Base-by-base conservation (phyloP, 345 rosid genomes). In the Eucalyptus lansdowneana region DNA sequence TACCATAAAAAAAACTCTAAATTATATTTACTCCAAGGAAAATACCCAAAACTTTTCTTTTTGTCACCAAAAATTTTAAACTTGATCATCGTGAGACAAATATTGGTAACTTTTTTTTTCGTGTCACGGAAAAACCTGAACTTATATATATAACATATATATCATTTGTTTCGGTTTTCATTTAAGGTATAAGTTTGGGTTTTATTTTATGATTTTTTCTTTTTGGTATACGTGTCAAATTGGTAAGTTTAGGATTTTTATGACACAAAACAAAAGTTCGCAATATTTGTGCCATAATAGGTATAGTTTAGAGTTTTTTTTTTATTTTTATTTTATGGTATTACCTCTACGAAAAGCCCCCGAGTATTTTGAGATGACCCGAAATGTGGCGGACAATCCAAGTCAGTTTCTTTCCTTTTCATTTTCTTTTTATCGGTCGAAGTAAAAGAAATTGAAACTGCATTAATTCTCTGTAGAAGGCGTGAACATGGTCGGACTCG, bases 61-160 rank as follows among this genome's bases (percentile, higher is more conserved):
- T 56, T 9, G 14, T 56, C 62, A 56, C 14, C 2, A 56, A 24
- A 56, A 56, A 24, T 1, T 1, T 56, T 22, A 56, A 56, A 56
- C 0, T 56, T 56, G 2, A 54, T 1, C 12, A 10, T 3, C 3
- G 6, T 56, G 62, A 56, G 6, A 24, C 0, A 56, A 0, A 56
- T 56, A 56, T 24, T 4, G 1, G 25, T 10, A 56, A 9, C 16
- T 54, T 56, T 56, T 54, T 54, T 54, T 56, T 56, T 24, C 2
- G 14, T 24, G 29, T 56, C 29, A 10, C 6, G 29, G 13, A 10
- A 56, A 10, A 56, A 56, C 5, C 6, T 0, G 3, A 56, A 22
- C 29, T 56, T 54, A 7, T 54, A 54, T 2, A 10, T 22, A 54
- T 54, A 22, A 9, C 6, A 56, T 22, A 56, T 56, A 56, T 56